These are phyloP conservation scores for Paratinospora sagittata DNA, from an alignment of 164 flowering plant species.

Conservation along the genomic window DNA sequence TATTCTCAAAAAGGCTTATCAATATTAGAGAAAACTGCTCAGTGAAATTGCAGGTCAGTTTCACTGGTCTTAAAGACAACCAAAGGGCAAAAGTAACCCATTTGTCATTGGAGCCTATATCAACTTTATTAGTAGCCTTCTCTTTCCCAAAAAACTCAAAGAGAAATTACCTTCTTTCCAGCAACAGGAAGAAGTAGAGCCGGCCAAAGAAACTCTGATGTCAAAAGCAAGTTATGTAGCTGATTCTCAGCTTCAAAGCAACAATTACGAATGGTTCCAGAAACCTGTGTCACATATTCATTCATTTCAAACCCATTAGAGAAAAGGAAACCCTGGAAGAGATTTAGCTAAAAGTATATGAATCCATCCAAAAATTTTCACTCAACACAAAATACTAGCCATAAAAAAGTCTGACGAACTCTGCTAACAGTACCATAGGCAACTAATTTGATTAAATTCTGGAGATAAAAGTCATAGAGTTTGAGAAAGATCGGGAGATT, in stretches of 20 bases:
- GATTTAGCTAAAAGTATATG: no score
- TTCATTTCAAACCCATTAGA: no score
- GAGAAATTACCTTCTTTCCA: conserved; percentile 57
- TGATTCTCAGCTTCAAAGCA: conserved; percentile 91
- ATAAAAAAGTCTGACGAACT: background rate
- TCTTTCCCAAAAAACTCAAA: background rate
- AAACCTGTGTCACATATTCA: conserved; percentile 40
- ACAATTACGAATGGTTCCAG: conserved; percentile 89
- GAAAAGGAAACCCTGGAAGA: no score
- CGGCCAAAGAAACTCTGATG: conserved; percentile 98
- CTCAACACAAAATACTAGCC: no score
- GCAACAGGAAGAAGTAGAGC: conserved; percentile 91
- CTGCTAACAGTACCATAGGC: background rate
- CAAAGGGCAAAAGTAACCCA: background rate
- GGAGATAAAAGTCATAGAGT: no score
- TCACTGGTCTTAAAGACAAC: background rate
- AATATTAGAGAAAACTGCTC: background rate
- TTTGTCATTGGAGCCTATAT: background rate
- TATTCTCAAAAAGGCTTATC: background rate
- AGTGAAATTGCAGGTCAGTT: background rate
- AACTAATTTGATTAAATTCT: background rate
- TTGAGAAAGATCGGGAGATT: no score
- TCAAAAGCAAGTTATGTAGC: conserved; percentile 69
- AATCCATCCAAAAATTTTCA: no score
- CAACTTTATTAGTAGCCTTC: background rate